These are phyloP conservation scores for Lipomyces spencermartinsiae DNA, from an alignment of 805 yeast species.

Conservation along the genomic window DNA sequence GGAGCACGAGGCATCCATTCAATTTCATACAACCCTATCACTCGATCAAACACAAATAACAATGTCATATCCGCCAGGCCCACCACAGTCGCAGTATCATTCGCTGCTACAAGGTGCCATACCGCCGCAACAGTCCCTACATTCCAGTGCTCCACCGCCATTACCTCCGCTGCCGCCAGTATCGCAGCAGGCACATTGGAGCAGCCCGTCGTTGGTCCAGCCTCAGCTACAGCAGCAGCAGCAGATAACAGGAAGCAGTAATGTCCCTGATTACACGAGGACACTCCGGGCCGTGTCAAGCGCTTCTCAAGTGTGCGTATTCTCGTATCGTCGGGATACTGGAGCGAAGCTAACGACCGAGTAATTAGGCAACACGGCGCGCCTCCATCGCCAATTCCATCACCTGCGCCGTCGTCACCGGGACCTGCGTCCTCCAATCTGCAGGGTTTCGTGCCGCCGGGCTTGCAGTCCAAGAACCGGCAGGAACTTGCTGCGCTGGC, in stretches of 20 bases:
- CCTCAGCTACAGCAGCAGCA: neutral
- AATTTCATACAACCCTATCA: neutral
- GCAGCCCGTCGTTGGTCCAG: neutral
- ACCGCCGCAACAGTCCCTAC: neutral
- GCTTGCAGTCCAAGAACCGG: conserved; percentile 20
- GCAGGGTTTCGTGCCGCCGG: conserved; percentile 19
- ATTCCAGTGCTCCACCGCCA: neutral
- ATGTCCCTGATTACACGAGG: neutral
- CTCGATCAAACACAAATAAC: neutral
- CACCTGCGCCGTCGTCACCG: conserved; percentile 1
- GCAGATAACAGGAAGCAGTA: conserved; percentile 5
- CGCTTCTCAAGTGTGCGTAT: neutral
- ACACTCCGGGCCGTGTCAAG: neutral
- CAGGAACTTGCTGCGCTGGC: conserved; percentile 22
- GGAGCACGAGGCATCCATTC: neutral
- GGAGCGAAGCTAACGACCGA: neutral
- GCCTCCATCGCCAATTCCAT: conserved; percentile 9
- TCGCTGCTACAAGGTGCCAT: neutral
- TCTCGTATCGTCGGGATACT: neutral
- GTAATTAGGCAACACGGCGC: conserved; percentile 1
- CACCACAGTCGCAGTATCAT: neutral
- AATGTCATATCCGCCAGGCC: neutral
- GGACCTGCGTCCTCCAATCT: neutral
- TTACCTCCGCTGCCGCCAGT: neutral
- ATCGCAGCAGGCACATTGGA: neutral